Percentiles rank a stretch among this genome's conserved stretches.
These are phyloP conservation scores for Pseudogymnoascus sp. DNA, from an alignment of 2,329 filamentous ascomycete species.

Conservation along the genomic window DNA sequence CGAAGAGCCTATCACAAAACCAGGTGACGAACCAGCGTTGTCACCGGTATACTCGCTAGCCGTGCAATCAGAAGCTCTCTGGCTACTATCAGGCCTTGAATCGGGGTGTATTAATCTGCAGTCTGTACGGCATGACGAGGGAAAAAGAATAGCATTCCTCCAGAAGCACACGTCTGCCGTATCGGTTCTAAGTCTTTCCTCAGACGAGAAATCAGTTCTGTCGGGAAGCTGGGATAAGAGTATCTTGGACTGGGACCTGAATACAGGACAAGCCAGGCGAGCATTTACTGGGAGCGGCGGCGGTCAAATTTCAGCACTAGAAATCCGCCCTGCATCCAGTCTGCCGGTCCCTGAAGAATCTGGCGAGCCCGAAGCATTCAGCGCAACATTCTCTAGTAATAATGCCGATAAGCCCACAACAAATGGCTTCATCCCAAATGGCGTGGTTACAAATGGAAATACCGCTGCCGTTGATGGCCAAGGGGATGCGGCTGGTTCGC, in stretches of 20 bases:
- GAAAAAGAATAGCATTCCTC: slow-evolving; percentile 75
- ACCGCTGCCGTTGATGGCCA: slow-evolving; percentile 32
- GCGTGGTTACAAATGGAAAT: slow-evolving; percentile 33
- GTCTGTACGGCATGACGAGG: slow-evolving; percentile 88
- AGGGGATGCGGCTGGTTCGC: slow-evolving; percentile 53
- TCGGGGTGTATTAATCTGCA: slow-evolving; percentile 90
- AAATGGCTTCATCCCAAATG: slow-evolving; percentile 42
- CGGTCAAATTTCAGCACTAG: slow-evolving; percentile 80
- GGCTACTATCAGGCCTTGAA: slow-evolving; percentile 84
- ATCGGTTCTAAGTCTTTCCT: slow-evolving; percentile 71
- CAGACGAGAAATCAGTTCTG: slow-evolving; percentile 78
- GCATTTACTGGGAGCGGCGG: slow-evolving; percentile 68
- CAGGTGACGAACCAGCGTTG: slow-evolving; percentile 51
- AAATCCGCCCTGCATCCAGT: slow-evolving; percentile 70
- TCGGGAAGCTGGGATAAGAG: slow-evolving; percentile 97
- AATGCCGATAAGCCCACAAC: slow-evolving; percentile 51
- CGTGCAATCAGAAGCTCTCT: slow-evolving; percentile 80
- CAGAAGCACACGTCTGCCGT: slow-evolving; percentile 85
- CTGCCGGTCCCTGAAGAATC: slow-evolving; percentile 68
- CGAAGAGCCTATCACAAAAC: slow-evolving; percentile 57
- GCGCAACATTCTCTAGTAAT: slow-evolving; percentile 69
- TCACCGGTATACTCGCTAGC: slow-evolving; percentile 93
- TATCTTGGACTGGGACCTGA: slow-evolving; percentile 89
- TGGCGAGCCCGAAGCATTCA: slow-evolving; percentile 41
- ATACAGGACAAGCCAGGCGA: slow-evolving; percentile 70